phyloP scores from a whole-genome alignment of 2,329 filamentous ascomycete genomes.

The Diaporthe amygdali region DNA sequence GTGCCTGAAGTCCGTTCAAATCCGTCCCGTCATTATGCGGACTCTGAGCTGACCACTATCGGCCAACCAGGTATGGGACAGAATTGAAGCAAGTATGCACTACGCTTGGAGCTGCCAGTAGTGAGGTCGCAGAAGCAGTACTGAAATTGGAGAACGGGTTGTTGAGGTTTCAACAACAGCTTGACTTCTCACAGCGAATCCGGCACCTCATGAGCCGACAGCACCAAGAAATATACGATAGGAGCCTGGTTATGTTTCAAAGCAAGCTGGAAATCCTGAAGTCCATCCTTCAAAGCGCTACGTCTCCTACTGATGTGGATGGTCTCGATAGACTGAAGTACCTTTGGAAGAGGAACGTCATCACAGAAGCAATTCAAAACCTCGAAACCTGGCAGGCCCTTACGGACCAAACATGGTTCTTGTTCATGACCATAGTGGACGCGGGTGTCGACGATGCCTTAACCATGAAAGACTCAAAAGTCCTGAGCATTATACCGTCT shows the following conservation, averaged over 20 bases:
- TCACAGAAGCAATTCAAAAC: neutral
- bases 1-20: neutral
- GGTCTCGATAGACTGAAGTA: neutral
- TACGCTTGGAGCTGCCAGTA: neutral
- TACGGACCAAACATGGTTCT: neutral
- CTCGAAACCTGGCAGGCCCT: neutral
- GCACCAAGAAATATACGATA: conserved; percentile 27
- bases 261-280: conserved; percentile 27
- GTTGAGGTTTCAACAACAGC: conserved; percentile 27
- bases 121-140: neutral
- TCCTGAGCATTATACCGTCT: neutral
- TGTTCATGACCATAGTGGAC: neutral
- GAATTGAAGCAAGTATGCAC: neutral
- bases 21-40: too few species aligned
- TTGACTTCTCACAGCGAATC: conserved; percentile 26
- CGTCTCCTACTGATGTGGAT: neutral
- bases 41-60: too few species aligned
- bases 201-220: conserved; percentile 26
- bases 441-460: neutral
- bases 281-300: neutral
- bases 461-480: neutral
- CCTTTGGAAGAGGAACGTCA: neutral
- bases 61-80: neutral
- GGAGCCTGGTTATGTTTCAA: conserved; percentile 25
- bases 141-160: conserved; percentile 27